Evolutionary conservation across 2,329 filamentous ascomycete genomes (phyloP).

Genomic region (Aspergillus versicolor): DNA sequence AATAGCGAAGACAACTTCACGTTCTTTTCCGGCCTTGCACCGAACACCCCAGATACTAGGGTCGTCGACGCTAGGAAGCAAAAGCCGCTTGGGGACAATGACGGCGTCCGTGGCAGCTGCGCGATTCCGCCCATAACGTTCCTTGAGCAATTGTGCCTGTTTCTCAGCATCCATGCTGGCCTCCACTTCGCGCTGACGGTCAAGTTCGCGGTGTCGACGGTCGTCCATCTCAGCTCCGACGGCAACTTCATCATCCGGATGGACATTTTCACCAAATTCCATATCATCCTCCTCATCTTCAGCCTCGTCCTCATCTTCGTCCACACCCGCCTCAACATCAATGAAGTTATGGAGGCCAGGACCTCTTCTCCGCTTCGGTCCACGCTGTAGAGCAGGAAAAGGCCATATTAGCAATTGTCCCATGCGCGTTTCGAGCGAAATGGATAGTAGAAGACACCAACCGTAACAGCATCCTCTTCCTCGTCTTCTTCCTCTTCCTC

Average conservation of each 20-base stretch:
- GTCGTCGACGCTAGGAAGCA: constrained; percentile 91
- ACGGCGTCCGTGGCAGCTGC: constrained; percentile 67
- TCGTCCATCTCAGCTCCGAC: constrained; percentile 82
- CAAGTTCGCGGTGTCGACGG: constrained; percentile 87
- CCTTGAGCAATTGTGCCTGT: constrained; percentile 79
- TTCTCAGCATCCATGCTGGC: constrained; percentile 90
- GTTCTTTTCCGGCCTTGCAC: constrained; percentile 93
- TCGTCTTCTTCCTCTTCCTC: constrained; percentile 47
- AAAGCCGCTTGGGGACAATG: constrained; percentile 77
- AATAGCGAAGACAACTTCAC: constrained; percentile 82
- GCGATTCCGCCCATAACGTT: constrained; percentile 81
- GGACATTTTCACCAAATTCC: constrained; percentile 84
- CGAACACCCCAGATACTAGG: constrained; percentile 93
- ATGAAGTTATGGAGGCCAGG: constrained; percentile 82
- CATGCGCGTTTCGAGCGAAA: neutral
- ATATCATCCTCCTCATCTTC: constrained; percentile 89
- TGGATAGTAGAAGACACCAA: constrained; percentile 25
- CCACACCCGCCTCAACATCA: constrained; percentile 97
- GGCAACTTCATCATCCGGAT: constrained; percentile 78
- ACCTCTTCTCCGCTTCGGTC: constrained; percentile 76
- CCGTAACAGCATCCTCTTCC: constrained; percentile 60
- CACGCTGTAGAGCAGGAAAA: constrained; percentile 46
- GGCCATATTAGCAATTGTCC: constrained; percentile 14
- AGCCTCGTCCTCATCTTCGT: constrained; percentile 83
- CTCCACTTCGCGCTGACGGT: constrained; percentile 84